Evolutionary conservation across 2,329 filamentous ascomycete species (phyloP), one percentile per base, ranked within the genome.

Genomic region (Massarina eburnea): DNA sequence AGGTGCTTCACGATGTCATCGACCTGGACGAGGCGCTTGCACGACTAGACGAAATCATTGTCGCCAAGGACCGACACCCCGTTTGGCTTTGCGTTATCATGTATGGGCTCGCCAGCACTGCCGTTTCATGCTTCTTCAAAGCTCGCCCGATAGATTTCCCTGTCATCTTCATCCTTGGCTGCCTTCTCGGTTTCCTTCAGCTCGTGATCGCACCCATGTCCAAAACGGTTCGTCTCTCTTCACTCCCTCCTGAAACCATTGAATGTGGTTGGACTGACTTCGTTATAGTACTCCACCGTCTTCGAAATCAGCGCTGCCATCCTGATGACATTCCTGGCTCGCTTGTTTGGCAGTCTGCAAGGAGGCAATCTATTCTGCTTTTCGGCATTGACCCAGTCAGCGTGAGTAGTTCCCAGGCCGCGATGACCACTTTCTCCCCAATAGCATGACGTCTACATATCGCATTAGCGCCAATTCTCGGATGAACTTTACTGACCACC

Each of bases 91-190:
- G 70, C 7, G 81, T 94, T 2, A 66, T 85, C 3, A 74, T 90
- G 44, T 91, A 89, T 55, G 89, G 89, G 0, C 70, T 91, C 10
- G 89, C 89, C 0, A 88, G 86, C 19, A 84, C 83, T 1, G 81
- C 78, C 5, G 88, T 92, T 1, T 88, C 86, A 0, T 87, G 87
- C 0, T 92, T 94, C 12, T 94, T 92, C 62, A 76, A 84, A 40
- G 88, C 86, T 2, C 81, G 88, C 2, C 80, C 85, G 37, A 85
- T 91, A 56, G 89, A 95, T 64, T 75, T 92, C 56, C 88, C 88
- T 0, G 76, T 91, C n/a, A 83, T 84, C 6, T 91, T 92, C 62
- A 49, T 87, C 1, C 78, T 94, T 1, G 89, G 89, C 2, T 83
- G 80, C 58, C 72, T 91, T 14, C 76, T 94, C 0, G 89, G 88